Base-by-base conservation (phyloP, 2,329 filamentous ascomycete species). In the Trichoderma guizhouense region DNA sequence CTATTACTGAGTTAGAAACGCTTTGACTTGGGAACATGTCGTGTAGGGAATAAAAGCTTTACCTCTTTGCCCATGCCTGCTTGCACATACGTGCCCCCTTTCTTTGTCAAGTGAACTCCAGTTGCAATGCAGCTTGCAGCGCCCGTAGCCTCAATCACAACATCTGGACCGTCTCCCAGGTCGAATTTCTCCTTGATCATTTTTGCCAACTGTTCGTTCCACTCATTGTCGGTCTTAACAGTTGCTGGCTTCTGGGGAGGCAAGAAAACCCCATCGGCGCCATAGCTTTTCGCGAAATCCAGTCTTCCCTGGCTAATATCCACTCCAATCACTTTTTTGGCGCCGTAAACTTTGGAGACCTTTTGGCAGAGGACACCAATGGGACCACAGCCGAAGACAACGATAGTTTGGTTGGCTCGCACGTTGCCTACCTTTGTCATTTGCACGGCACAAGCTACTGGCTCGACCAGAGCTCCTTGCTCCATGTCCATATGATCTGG, bases 351-450 rank as follows among this genome's bases (percentile, higher is more conserved):
- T 15, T 47, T 47, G 8, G 82, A 81, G 5, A 86, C 84, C 12
- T 82, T 82, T 68, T 83, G 81, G 60, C 81, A 84, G 1, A 86
- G 77, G 1, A 84, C 74, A 0, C 85, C 85, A n/a, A 87, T 84
- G 1, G 84, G 83, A 0, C 85, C 84, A 53, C 82, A 84, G 1
- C 85, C 85, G 71, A 86, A 83, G 3, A 87, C 82, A 0, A 85
- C 79, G 2, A 86, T 81, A 0, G 79, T 83, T 72, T 85, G 81
- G 18, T 81, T 79, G 3, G 78, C 77, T 18, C 76, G 76, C 14
- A 86, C 76, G 6, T 82, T 78, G 0, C 80, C 84, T 1, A 81
- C 78, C 65, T 82, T 82, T n/a, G 43, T 47, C 43, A 47, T 47
- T 47, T 47, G 43, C 3, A 47, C 43, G 8, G 43, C 43, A 15